Evolutionary conservation across 1,139 yeast genomes (phyloP).

Genomic region (Hansenula sp.): DNA sequence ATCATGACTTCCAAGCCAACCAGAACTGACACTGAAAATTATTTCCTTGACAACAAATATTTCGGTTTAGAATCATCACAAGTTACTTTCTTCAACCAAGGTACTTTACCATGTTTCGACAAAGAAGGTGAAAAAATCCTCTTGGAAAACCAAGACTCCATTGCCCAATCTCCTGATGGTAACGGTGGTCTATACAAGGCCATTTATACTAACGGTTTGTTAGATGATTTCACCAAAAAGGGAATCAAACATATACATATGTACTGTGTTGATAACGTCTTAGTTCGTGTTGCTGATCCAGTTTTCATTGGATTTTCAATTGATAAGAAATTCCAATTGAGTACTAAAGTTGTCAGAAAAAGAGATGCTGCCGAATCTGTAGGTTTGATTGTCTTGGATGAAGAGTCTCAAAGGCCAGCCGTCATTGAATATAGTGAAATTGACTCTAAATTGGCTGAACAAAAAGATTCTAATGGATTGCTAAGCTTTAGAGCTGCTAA

Average conservation of each 20-base stretch:
- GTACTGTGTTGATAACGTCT: constrained; percentile 94
- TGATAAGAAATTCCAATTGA: constrained; percentile 60
- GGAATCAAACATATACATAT: constrained; percentile 89
- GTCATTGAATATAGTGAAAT: constrained; percentile 97
- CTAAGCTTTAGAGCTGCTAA: constrained; percentile 89
- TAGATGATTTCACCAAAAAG: constrained; percentile 63
- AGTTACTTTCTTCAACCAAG: constrained; percentile 85
- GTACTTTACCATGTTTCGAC: constrained; percentile 88
- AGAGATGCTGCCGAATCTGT: constrained; percentile 85
- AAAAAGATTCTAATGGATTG: constrained; percentile 48
- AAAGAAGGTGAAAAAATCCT: constrained; percentile 67
- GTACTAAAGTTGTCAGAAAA: constrained; percentile 94
- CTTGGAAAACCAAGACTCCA: constrained; percentile 46
- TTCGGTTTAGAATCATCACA: constrained; percentile 67
- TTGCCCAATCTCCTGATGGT: constrained; percentile 94
- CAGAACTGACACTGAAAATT: constrained; percentile 67
- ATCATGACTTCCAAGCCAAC: constrained; percentile 97
- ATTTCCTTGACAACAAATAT: constrained; percentile 54
- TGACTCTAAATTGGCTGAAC: constrained; percentile 65
- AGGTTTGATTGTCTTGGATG: constrained; percentile 81
- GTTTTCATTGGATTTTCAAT: constrained; percentile 85
- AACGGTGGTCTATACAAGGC: constrained; percentile 97
- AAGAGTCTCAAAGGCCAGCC: constrained; percentile 62
- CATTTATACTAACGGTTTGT: constrained; percentile 55
- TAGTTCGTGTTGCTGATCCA: constrained; percentile 95